Conservation (phyloP, 2,329 filamentous ascomycete genomes). For the Cyphellophora europaea region DNA sequence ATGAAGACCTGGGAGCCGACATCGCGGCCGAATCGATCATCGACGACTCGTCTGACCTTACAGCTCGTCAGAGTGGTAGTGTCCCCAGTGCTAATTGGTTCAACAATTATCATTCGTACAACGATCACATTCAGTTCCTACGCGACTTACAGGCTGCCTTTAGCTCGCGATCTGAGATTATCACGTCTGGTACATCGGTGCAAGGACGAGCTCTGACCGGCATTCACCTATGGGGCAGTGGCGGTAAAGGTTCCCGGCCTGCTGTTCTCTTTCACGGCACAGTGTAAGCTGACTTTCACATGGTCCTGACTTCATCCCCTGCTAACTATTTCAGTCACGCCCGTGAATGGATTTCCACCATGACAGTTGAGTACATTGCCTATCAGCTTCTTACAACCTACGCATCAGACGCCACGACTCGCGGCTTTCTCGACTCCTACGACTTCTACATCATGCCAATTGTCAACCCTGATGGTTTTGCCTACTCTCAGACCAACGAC, state of each 20-base stretch:
- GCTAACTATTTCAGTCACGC: too few species aligned
- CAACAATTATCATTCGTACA: slow-evolving; percentile 44
- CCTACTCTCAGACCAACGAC: slow-evolving; percentile 47
- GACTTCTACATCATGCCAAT: slow-evolving; percentile 59
- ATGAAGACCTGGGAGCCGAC: slow-evolving; percentile 33
- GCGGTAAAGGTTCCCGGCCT: slow-evolving; percentile 25
- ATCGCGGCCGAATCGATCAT: slow-evolving; percentile 30
- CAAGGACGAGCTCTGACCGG: slow-evolving; percentile 35
- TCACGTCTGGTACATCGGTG: slow-evolving; percentile 39
- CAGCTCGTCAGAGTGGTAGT: slow-evolving; percentile 18
- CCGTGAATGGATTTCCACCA: slow-evolving; percentile 47
- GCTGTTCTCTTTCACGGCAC: slow-evolving; percentile 49
- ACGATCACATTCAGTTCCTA: slow-evolving; percentile 42
- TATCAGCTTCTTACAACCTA: slow-evolving; percentile 40
- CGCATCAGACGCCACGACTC: slow-evolving; percentile 27
- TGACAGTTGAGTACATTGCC: slow-evolving; percentile 42
- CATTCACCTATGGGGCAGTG: slow-evolving; percentile 46
- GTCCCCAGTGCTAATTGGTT: slow-evolving; percentile 36
- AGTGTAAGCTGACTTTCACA: slow-evolving; percentile 27
- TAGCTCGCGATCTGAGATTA: slow-evolving; percentile 39
- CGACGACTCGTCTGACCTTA: slow-evolving; percentile 13
- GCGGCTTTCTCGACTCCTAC: slow-evolving; percentile 47
- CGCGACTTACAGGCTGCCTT: slow-evolving; percentile 36
- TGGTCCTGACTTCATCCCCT: slow-evolving; percentile 14
- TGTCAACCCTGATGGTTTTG: slow-evolving; percentile 55